Base-by-base conservation (phyloP, 106 monocot genomes). In the Allium cepa region DNA sequence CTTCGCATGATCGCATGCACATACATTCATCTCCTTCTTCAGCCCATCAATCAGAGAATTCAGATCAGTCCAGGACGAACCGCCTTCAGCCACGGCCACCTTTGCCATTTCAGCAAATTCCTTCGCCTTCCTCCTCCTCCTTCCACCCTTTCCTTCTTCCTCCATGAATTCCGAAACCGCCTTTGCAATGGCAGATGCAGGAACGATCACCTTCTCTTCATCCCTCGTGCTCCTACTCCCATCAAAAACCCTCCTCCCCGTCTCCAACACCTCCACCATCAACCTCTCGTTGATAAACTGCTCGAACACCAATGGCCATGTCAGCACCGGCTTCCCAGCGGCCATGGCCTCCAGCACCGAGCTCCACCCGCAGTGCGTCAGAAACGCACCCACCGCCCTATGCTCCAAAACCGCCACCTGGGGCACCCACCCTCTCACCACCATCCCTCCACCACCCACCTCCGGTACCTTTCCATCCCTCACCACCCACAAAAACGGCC, bases 361-460 rank as follows among this genome's bases (percentile, higher is more conserved):
- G 75, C 87, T 92, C 91, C 87, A 87, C 26, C 86, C 91, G 9
- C 87, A 87, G 51, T 87, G 91, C 15, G 82, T 82, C 67, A 87
- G 59, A 64, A 92, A 92, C 63, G 84, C 87, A 0, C 87, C 91
- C n/a, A 87, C 75, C 0, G 87, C 77, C 22, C 9, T 46, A 51
- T 90, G 82, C 1, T 49, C 68, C 62, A 90, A 63, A 49, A 86
- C 82, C 52, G 36, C 36, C 62, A 16, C 16, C 36, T 62, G 62
- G 4, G 62, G 62, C 12, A 13, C 26, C 62, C 62, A 62, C 13
- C 62, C 62, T 46, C 62, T 62, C 26, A 62, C 62, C 26, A 62
- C 9, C 15, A 62, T 11, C 10, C 62, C 62, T 46, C 62, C 46
- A 12, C 62, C 28, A 6, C 46, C 62, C 27, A 62, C 62, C 47